A percentile compares a stretch with the other conserved stretches of the same genome.
These are phyloP conservation scores for Mychonastes homosphaera DNA, from an alignment of 139 green algal species.

Conservation along the genomic window DNA sequence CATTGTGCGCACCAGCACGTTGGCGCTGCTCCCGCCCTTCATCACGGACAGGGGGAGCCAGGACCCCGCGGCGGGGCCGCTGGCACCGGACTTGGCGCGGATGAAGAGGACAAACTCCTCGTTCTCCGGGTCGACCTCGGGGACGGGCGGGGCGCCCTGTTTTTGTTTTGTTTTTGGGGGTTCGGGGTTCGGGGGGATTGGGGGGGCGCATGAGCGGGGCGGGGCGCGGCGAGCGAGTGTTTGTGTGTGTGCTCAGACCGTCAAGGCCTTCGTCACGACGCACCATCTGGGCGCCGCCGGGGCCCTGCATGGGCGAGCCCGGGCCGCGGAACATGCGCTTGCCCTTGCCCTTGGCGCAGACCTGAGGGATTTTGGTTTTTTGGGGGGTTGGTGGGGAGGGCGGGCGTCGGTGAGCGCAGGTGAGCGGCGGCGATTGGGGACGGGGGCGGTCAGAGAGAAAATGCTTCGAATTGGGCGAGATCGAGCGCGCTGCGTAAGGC, in stretches of 20 bases:
- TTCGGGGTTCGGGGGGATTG: too few relatives aligned
- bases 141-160: conserved; percentile 31
- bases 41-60: conserved; percentile 41
- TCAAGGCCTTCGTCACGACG: not conserved
- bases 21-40: conserved; percentile 45
- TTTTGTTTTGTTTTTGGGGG: too few relatives aligned
- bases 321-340: conserved; percentile 20
- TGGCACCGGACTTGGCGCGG: conserved; percentile 25
- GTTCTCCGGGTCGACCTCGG: conserved; percentile 63
- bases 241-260: not conserved
- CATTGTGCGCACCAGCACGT: conserved; percentile 52
- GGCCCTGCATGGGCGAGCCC: not conserved
- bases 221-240: not conserved
- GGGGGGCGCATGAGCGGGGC: not conserved
- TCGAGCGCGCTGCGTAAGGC: too few relatives aligned
- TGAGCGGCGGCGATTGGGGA: too few relatives aligned
- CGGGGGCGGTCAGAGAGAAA: too few relatives aligned
- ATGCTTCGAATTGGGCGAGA: not conserved
- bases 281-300: not conserved
- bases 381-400: too few relatives aligned
- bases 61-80: not conserved
- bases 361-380: too few relatives aligned
- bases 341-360: conserved; percentile 32
- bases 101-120: conserved; percentile 69
- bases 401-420: too few relatives aligned